These are phyloP conservation scores for Persicaria tinctoria DNA, from an alignment of 148 eudicot genomes.

Conservation along the genomic window DNA sequence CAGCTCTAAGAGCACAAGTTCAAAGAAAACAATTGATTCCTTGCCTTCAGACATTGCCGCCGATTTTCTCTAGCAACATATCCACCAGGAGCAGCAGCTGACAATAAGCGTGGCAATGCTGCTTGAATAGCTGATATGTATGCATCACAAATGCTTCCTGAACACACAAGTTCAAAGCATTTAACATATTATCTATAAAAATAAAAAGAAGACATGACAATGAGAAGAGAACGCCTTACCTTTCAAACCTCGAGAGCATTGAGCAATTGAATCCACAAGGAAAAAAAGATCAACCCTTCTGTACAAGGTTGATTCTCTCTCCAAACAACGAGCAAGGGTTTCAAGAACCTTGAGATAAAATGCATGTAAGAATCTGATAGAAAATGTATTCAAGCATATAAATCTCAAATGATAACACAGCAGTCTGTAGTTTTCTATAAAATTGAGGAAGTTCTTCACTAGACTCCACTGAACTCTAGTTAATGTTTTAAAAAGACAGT, in stretches of 20 bases:
- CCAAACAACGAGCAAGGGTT: conserved; percentile 61
- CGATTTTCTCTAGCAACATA: conserved; percentile 83
- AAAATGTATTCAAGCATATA: not conserved
- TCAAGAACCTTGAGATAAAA: conserved; percentile 63
- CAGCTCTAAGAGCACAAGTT: not conserved
- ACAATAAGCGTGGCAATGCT: conserved; percentile 61
- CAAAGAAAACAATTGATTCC: conserved; percentile 11
- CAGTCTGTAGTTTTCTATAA: not conserved
- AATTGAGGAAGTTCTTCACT: not conserved
- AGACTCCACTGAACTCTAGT: not conserved
- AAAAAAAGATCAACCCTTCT: conserved; percentile 88
- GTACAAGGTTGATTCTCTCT: conserved; percentile 60
- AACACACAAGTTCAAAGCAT: conserved; percentile 12
- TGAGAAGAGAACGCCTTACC: conserved; percentile 33
- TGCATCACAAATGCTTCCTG: conserved; percentile 62
- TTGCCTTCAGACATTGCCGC: conserved; percentile 88
- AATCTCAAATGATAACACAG: not conserved
- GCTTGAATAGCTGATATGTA: conserved; percentile 77
- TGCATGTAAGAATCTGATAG: not conserved
- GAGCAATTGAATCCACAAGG: conserved; percentile 92
- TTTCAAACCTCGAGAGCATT: conserved; percentile 64
- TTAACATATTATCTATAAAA: not conserved
- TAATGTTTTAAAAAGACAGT: not conserved
- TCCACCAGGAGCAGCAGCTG: conserved; percentile 97
- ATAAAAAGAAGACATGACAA: not conserved